These are phyloP conservation scores for Ophiostoma novo-ulmi DNA, from an alignment of 2,329 filamentous ascomycete genomes.

Conservation along the genomic window DNA sequence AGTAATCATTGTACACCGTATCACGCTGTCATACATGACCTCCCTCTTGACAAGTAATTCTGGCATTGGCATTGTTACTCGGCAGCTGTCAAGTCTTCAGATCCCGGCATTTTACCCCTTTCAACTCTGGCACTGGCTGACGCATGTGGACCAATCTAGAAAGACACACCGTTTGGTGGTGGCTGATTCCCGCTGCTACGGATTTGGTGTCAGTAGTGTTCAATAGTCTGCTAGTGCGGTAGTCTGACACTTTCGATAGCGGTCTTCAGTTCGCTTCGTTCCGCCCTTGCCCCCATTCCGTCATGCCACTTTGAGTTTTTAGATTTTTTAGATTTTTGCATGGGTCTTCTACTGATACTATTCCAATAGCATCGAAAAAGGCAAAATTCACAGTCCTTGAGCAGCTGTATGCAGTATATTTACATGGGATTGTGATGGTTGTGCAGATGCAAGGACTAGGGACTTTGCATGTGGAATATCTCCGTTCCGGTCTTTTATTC, in stretches of 20 bases:
- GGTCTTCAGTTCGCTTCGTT: neutral
- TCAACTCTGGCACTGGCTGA: neutral
- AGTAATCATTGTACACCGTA: neutral
- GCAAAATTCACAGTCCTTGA: neutral
- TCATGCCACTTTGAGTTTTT: neutral
- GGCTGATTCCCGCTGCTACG: constrained; percentile 2
- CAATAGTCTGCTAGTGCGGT: neutral
- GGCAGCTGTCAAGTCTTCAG: neutral
- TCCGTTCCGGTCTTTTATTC: neutral
- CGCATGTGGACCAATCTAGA: neutral
- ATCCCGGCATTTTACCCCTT: neutral
- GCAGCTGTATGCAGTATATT: neutral
- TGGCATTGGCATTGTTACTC: neutral
- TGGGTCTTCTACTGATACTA: neutral
- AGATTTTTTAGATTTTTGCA: neutral
- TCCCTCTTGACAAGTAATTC: neutral
- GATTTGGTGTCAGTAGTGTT: neutral
- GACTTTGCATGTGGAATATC: neutral
- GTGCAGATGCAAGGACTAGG: neutral
- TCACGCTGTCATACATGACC: neutral
- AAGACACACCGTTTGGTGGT: neutral
- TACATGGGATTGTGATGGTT: neutral
- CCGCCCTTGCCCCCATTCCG: neutral
- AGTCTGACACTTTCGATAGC: neutral
- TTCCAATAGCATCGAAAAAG: neutral